phyloP scores from a whole-genome alignment of 805 yeast species.

The Schwanniomyces pseudopolymorphus region DNA sequence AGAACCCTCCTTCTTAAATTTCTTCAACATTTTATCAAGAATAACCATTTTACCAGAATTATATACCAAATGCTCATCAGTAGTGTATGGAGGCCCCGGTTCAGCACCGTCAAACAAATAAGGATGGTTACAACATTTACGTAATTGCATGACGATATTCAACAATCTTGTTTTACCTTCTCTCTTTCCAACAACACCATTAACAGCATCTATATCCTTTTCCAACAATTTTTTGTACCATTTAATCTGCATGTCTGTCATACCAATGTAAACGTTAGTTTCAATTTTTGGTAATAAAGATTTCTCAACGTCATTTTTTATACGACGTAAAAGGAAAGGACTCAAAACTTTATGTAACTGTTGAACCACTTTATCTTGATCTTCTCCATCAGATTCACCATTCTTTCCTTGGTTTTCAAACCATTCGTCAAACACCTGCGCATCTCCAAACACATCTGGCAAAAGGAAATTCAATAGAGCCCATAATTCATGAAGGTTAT shows the following conservation, averaged over 20 bases:
- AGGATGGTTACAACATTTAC: conserved; percentile 97
- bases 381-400: conserved; percentile 36
- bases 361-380: conserved; percentile 79
- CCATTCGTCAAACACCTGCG: conserved; percentile 90
- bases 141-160: conserved; percentile 93
- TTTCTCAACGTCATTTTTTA: conserved; percentile 90
- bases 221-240: conserved; percentile 91
- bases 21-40: conserved; percentile 75
- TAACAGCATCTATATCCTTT: conserved; percentile 93
- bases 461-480: conserved; percentile 84
- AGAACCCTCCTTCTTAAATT: conserved; percentile 74
- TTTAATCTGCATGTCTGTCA: conserved; percentile 91
- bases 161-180: conserved; percentile 89
- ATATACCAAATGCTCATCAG: conserved; percentile 89
- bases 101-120: conserved; percentile 98
- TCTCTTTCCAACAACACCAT: conserved; percentile 91
- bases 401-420: conserved; percentile 56
- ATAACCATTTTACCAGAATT: conserved; percentile 92
- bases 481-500: conserved; percentile 95
- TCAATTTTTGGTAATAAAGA: conserved; percentile 89
- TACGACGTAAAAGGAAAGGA: conserved; percentile 86
- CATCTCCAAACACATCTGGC: conserved; percentile 94
- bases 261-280: conserved; percentile 84
- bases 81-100: conserved; percentile 97
- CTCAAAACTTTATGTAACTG: conserved; percentile 85